phyloP scores from a whole-genome alignment of 305 asterid genomes.

The Fraxinus angustifolia region DNA sequence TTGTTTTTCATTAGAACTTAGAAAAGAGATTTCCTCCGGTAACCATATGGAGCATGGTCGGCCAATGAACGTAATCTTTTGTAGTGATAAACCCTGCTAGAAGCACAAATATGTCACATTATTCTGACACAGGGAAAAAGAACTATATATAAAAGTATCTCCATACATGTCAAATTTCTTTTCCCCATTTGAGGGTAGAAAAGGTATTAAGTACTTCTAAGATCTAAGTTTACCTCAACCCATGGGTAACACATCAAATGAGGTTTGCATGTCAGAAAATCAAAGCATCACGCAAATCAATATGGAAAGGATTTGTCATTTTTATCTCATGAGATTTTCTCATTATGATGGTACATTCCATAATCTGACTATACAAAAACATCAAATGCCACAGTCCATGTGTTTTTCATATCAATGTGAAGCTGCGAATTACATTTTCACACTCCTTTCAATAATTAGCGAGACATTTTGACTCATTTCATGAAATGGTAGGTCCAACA shows the following conservation, averaged over 20 bases:
- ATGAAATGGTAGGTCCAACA: background rate
- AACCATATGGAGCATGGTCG: slow-evolving; percentile 95
- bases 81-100: slow-evolving; percentile 84
- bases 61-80: slow-evolving; percentile 85
- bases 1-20: slow-evolving; percentile 84
- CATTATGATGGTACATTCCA: background rate
- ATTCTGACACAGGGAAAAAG: background rate
- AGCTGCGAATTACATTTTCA: background rate
- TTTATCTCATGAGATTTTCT: background rate
- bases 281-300: background rate
- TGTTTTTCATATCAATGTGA: background rate
- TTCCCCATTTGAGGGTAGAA: background rate
- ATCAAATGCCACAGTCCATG: background rate
- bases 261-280: background rate
- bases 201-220: background rate
- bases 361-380: background rate
- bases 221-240: background rate
- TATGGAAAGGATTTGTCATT: background rate
- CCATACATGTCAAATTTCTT: background rate
- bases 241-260: background rate
- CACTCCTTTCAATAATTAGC: background rate
- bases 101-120: slow-evolving; percentile 7
- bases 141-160: background rate
- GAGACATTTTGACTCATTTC: background rate
- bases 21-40: slow-evolving; percentile 64